A percentile compares a stretch with the other conserved stretches of the same genome.
Conservation (phyloP, 768 basidiomycete genomes). For the Neoboletus brunneissimus region DNA sequence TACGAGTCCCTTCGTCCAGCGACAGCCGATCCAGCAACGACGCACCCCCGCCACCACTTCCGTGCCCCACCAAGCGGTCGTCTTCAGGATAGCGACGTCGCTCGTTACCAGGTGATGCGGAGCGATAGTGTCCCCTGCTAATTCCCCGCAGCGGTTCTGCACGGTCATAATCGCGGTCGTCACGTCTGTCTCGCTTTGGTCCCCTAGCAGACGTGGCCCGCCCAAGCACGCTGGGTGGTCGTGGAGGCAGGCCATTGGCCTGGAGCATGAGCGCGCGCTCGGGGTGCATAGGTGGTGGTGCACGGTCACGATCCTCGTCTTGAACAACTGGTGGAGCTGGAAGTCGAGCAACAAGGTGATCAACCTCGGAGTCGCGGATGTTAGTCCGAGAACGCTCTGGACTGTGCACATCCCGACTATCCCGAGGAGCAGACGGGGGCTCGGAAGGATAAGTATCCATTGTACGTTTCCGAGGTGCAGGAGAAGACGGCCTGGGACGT, state of each 20-base stretch:
- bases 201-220: conserved; percentile 15
- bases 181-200: conserved; percentile 21
- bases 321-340: background rate
- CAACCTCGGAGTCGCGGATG: conserved; percentile 10
- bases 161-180: conserved; percentile 20
- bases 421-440: conserved; percentile 2
- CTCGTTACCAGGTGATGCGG: conserved; percentile 17
- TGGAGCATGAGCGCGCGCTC: conserved; percentile 33
- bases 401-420: conserved; percentile 5
- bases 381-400: conserved; percentile 8
- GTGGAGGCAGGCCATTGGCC: conserved; percentile 27
- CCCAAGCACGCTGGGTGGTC: conserved; percentile 20
- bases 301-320: conserved; percentile 12
- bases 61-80: background rate
- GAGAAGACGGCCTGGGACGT: conserved; percentile 4
- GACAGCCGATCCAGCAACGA: conserved; percentile 41
- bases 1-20: conserved; percentile 17
- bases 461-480: conserved; percentile 7
- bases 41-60: conserved; percentile 21
- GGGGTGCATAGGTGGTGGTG: conserved; percentile 26
- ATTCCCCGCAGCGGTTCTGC: conserved; percentile 20
- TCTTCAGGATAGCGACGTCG: conserved; percentile 17
- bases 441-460: conserved; percentile 11
- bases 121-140: background rate
- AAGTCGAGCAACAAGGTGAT: conserved; percentile 3